phyloP scores from a whole-genome alignment of 1,284 basidiomycete genomes.

The Microbotryum silenes-acaulis region DNA sequence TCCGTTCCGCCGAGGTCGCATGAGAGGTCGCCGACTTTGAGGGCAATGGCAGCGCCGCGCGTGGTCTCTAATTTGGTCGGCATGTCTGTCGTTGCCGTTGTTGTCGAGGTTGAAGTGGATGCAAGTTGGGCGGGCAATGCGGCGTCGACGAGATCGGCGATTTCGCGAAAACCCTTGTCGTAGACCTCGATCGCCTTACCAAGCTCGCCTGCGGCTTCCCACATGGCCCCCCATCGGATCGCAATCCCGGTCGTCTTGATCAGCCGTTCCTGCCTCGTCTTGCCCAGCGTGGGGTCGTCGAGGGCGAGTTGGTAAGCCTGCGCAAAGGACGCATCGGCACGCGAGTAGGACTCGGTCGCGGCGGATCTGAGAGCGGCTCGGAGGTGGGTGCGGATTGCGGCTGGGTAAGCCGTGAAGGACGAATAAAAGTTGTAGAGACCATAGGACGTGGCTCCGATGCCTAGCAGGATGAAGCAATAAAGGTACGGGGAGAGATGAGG shows the following conservation, averaged over 20 bases:
- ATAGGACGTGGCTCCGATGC: conserved; percentile 22
- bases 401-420: conserved; percentile 26
- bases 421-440: conserved; percentile 28
- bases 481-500: no score
- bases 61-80: background rate
- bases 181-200: conserved; percentile 22
- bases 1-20: conserved; percentile 2
- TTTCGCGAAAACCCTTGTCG: conserved; percentile 19
- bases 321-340: conserved; percentile 17
- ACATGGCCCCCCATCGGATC: conserved; percentile 27
- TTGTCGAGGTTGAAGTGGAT: no score
- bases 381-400: conserved; percentile 21
- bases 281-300: conserved; percentile 12
- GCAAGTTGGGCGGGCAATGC: background rate
- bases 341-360: background rate
- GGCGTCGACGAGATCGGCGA: conserved; percentile 10
- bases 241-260: conserved; percentile 22
- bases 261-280: conserved; percentile 6
- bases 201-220: conserved; percentile 20
- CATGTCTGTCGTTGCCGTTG: no score
- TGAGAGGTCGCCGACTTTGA: conserved; percentile 29
- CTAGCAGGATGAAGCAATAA: conserved; percentile 2
- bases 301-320: conserved; percentile 20
- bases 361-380: conserved; percentile 22
- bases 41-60: conserved; percentile 17